A percentile compares a stretch with the other conserved stretches of the same genome.
These are phyloP conservation scores for Stachybotrys chartarum DNA, from an alignment of 2,329 filamentous ascomycete species.

Conservation along the genomic window DNA sequence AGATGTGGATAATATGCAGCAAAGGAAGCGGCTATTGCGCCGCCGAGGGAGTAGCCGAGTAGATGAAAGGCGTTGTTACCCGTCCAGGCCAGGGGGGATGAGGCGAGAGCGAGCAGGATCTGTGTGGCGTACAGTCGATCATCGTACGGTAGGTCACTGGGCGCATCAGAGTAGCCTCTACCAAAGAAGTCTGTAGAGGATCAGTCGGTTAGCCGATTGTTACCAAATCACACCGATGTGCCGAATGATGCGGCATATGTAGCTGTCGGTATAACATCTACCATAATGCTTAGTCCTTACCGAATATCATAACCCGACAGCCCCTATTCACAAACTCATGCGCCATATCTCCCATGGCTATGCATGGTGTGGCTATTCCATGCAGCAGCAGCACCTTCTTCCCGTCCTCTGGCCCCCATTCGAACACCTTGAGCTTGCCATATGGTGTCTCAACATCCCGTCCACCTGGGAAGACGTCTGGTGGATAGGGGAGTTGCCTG, in stretches of 20 bases:
- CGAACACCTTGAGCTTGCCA: slow-evolving; percentile 66
- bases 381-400: slow-evolving; percentile 70
- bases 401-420: slow-evolving; percentile 69
- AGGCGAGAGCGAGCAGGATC: slow-evolving; percentile 58
- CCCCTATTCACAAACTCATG: slow-evolving; percentile 57
- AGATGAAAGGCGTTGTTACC: slow-evolving; percentile 55
- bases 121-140: slow-evolving; percentile 57
- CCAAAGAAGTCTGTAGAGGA: slow-evolving; percentile 57
- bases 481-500: slow-evolving; percentile 52
- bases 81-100: slow-evolving; percentile 52
- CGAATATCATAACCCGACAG: slow-evolving; percentile 73
- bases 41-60: slow-evolving; percentile 75
- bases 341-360: slow-evolving; percentile 61
- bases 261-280: not conserved
- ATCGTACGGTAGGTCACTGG: slow-evolving; percentile 52
- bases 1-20: slow-evolving; percentile 60
- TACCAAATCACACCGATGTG: not conserved
- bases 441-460: slow-evolving; percentile 65
- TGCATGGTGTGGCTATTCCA: slow-evolving; percentile 72
- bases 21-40: slow-evolving; percentile 65
- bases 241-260: not conserved
- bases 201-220: not conserved
- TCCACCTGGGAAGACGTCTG: slow-evolving; percentile 60
- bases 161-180: slow-evolving; percentile 69
- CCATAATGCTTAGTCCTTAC: slow-evolving; percentile 30